Conservation (phyloP, 495 filamentous ascomycete genomes). For the Extremus antarcticus region DNA sequence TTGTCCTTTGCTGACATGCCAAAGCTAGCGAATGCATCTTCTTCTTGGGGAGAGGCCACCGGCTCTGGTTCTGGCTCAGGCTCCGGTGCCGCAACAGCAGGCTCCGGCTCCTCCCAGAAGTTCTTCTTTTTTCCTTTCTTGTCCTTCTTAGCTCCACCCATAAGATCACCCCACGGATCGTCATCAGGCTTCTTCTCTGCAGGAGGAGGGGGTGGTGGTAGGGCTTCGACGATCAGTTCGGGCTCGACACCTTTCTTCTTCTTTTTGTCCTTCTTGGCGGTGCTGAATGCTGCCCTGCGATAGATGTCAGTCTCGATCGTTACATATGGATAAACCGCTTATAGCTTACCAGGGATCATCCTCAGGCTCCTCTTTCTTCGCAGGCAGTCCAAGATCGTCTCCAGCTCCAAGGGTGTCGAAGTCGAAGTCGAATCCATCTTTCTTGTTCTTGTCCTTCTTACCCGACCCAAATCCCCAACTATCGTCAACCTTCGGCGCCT, state of each 20-base stretch:
- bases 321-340: neutral
- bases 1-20: slow-evolving; percentile 9
- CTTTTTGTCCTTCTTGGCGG: slow-evolving; percentile 23
- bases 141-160: neutral
- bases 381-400: neutral
- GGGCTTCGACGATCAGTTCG: slow-evolving; percentile 13
- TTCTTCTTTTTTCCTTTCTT: slow-evolving; percentile 3
- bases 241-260: slow-evolving; percentile 16
- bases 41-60: slow-evolving; percentile 1
- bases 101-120: slow-evolving; percentile 1
- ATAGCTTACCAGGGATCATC: slow-evolving; percentile 18
- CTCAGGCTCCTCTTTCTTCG: slow-evolving; percentile 4
- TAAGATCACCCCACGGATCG: neutral
- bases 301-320: neutral
- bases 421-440: slow-evolving; percentile 15
- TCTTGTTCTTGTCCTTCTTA: slow-evolving; percentile 19
- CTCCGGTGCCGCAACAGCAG: neutral
- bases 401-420: slow-evolving; percentile 9
- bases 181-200: slow-evolving; percentile 5
- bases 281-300: neutral
- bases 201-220: slow-evolving; percentile 17
- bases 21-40: neutral
- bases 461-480: slow-evolving; percentile 3
- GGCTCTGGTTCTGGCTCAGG: slow-evolving; percentile 5
- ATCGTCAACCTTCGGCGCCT: slow-evolving; percentile 8